A percentile compares a stretch with the other conserved stretches of the same genome.
Conservation (phyloP, 2,329 filamentous ascomycete species). For the Domatiomyces catenatus region DNA sequence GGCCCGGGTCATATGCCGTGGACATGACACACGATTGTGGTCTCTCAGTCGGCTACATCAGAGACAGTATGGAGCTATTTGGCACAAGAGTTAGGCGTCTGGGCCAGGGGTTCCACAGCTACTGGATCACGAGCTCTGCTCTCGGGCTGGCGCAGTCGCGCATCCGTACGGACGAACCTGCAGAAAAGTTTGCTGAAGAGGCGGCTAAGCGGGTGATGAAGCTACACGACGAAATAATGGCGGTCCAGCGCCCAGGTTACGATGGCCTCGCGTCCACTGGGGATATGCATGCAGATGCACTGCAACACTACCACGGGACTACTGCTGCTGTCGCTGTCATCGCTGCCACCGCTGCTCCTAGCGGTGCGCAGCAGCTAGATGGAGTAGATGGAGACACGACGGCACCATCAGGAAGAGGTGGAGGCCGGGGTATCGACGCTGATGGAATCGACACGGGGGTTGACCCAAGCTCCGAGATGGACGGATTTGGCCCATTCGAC, state of each 20-base stretch:
- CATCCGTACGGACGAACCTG: slow-evolving; percentile 12
- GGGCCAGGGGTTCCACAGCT: slow-evolving; percentile 22
- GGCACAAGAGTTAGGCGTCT: slow-evolving; percentile 7
- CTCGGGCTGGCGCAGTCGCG: slow-evolving; percentile 18
- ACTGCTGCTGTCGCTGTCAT: background rate
- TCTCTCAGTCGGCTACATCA: slow-evolving; percentile 9
- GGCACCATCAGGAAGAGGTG: no score
- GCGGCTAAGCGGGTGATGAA: slow-evolving; percentile 14
- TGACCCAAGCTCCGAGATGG: background rate
- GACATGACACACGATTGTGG: slow-evolving; percentile 1
- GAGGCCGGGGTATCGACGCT: background rate
- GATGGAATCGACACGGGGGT: background rate
- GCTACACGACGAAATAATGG: slow-evolving; percentile 1
- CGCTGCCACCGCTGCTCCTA: background rate
- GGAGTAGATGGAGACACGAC: no score
- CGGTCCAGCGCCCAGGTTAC: background rate
- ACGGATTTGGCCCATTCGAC: background rate
- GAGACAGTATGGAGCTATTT: slow-evolving; percentile 5
- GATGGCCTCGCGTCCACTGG: background rate
- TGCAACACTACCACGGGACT: background rate
- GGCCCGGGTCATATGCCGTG: background rate
- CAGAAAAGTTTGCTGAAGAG: slow-evolving; percentile 12
- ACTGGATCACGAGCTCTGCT: slow-evolving; percentile 22
- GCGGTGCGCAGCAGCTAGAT: background rate
- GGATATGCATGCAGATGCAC: background rate